Evolutionary conservation across 2,329 filamentous ascomycete species (phyloP), one percentile per base, ranked within the genome.

Genomic region (Xylaria hypoxylon): DNA sequence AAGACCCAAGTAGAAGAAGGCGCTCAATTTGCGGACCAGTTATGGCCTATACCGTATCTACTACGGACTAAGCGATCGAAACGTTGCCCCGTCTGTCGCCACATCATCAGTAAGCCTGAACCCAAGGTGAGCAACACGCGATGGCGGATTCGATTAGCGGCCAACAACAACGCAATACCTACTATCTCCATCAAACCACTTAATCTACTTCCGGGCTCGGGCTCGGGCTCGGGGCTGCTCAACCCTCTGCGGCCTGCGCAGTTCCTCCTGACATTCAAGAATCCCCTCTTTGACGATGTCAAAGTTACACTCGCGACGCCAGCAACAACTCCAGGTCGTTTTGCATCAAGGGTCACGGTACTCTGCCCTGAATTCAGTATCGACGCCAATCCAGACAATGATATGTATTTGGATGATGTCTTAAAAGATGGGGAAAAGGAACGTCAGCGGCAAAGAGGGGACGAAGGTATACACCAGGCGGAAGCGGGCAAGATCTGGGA

Each of bases 401-500:
- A 89, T 71, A 86, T 88, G 78, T 96, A 79, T 63, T 92, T 92
- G 91, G 95, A 98, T 73, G 96, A 98, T 76, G 95, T 94, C 0
- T 84, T 97, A 11, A 89, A 89, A 76, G 87, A 85, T 68, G 77
- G 77, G 57, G 77, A 77, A 24, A 70, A 75, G 53, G 80, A 82
- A 33, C 76, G 70, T 75, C 71, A 80, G 76, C 77, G 77, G 77
- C 78, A 76, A 71, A 76, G 74, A 15, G 79, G 79, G 26, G 72
- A 80, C 73, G 76, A 75, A 69, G 73, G 82, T 76, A 48, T 76
- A 57, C 86, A 88, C 55, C 89, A 88, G 75, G 88, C 92, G 17
- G 94, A 97, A 78, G 92, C 92, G 0, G 96, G 95, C 59, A 98
- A 98, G 80, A 90, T 98, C n/a, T 99, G 93, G 92, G 94, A 97